These are phyloP conservation scores for Seiridium cupressi DNA, from an alignment of 2,329 filamentous ascomycete genomes.

Conservation along the genomic window DNA sequence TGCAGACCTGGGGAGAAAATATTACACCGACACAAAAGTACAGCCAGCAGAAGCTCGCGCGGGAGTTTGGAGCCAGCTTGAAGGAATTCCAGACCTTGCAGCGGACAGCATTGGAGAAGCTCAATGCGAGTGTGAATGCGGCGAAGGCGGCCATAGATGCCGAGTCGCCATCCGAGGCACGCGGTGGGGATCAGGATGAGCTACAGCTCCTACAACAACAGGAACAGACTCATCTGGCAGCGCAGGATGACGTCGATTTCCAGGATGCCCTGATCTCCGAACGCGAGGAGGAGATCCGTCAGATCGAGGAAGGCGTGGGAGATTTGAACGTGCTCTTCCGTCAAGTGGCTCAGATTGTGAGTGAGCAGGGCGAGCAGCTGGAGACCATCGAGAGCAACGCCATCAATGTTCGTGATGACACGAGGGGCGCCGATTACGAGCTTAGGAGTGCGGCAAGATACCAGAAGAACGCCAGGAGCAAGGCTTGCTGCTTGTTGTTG, in stretches of 20 bases:
- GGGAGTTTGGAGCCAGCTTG: slow-evolving; percentile 86
- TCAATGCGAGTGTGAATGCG: slow-evolving; percentile 80
- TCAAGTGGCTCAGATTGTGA: slow-evolving; percentile 96
- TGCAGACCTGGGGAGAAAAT: slow-evolving; percentile 65
- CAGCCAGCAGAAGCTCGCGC: slow-evolving; percentile 90
- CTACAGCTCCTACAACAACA: slow-evolving; percentile 56
- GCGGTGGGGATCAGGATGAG: slow-evolving; percentile 35
- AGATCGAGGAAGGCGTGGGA: slow-evolving; percentile 94
- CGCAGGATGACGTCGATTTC: slow-evolving; percentile 95
- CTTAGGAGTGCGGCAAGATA: slow-evolving; percentile 83
- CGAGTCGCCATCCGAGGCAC: slow-evolving; percentile 31
- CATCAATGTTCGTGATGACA: slow-evolving; percentile 76
- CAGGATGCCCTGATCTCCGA: slow-evolving; percentile 94
- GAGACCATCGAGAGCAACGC: slow-evolving; percentile 89
- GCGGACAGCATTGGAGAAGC: slow-evolving; percentile 84
- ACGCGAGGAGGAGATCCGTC: slow-evolving; percentile 93
- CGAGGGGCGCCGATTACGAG: slow-evolving; percentile 81
- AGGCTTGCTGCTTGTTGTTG: slow-evolving; percentile 87
- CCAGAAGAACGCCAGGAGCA: slow-evolving; percentile 93
- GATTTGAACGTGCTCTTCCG: slow-evolving; percentile 96
- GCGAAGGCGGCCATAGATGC: slow-evolving; percentile 76
- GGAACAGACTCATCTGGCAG: slow-evolving; percentile 76
- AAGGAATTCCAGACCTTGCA: slow-evolving; percentile 93
- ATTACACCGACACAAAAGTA: slow-evolving; percentile 84
- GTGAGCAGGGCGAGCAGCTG: slow-evolving; percentile 86